Percentiles rank a stretch among this genome's conserved stretches.
These are phyloP conservation scores for Raphanus raphanistrum DNA, from an alignment of 345 rosid genomes.

Conservation along the genomic window DNA sequence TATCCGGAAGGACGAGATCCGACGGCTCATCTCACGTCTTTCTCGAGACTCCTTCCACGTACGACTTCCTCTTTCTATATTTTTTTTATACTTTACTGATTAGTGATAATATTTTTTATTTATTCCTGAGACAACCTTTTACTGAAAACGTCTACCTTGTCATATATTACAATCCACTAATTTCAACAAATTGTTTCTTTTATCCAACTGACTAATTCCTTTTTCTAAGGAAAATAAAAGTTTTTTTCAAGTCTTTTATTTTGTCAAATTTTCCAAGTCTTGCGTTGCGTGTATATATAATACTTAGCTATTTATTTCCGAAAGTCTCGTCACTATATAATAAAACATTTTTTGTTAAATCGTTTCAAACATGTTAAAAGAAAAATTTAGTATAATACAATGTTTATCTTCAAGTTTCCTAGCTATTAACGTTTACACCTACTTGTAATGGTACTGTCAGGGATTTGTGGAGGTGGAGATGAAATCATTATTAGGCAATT, in stretches of 20 bases:
- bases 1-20: slow-evolving; percentile 45
- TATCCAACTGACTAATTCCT: not conserved
- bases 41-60: slow-evolving; percentile 27
- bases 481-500: slow-evolving; percentile 36
- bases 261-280: not conserved
- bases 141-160: not conserved
- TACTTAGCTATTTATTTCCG: not conserved
- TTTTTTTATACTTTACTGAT: not conserved
- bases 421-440: not conserved
- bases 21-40: slow-evolving; percentile 26
- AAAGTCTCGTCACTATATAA: not conserved
- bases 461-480: slow-evolving; percentile 44
- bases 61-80: not conserved
- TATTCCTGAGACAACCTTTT: not conserved
- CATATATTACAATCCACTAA: not conserved
- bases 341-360: not conserved
- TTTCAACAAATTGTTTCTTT: not conserved
- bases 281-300: not conserved
- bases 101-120: not conserved
- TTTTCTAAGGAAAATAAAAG: too few relatives aligned
- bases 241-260: not conserved
- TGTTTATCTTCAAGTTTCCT: not conserved
- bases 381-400: not conserved
- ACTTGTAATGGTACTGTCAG: not conserved
- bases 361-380: not conserved